Base-by-base conservation (phyloP, 1,139 yeast genomes). In the Williopsis jadinii region DNA sequence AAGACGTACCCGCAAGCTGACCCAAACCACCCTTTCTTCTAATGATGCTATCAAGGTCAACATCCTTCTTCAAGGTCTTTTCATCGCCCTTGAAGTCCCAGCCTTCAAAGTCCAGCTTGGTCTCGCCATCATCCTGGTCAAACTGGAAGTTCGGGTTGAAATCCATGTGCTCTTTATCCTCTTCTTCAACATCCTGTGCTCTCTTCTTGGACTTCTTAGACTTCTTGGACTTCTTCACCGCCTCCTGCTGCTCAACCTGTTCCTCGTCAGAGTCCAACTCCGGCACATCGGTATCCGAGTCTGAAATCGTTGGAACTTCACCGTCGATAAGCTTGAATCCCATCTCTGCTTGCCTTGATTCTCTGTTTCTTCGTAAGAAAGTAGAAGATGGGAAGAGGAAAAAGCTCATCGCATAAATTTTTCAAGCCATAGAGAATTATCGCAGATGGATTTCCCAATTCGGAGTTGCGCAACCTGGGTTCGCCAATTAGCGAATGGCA, bases 1-100 rank as follows among this genome's bases (percentile, higher is more conserved):
- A 55, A 15, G 61, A 65, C 24, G 70, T 57, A 32, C 76, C 75
- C 13, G 75, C 77, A 51, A 78, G 60, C 42, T 74, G 73, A 26
- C 80, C 73, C 42, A 82, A 66, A 37, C 88, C 90, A 62, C 92
- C 90, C 54, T 81, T 83, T 62, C 90, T 75, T 65, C 83, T 78
- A 53, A 88, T 83, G 43, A 88, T 88, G 27, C 80, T 80, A 56
- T 88, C 96, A 51, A 88, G 69, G 65, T 87, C 94, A n/a, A 88
- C 95, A 44, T 80, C 86, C 50, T 73, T 78, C 50, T 61, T 72
- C 8, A 47, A 53, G 19, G 56, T 58, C 30, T 63, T 62, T n/a
- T 63, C 67, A 40, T 70, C 75, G 12, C 73, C 75, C 35, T 69
- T 75, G 58, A 86, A 85, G 51, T 86, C 88, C 96, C 96, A 88